Conservation (phyloP, 192 early-diverging fungal species). For the Linnemannia schmuckeri region DNA sequence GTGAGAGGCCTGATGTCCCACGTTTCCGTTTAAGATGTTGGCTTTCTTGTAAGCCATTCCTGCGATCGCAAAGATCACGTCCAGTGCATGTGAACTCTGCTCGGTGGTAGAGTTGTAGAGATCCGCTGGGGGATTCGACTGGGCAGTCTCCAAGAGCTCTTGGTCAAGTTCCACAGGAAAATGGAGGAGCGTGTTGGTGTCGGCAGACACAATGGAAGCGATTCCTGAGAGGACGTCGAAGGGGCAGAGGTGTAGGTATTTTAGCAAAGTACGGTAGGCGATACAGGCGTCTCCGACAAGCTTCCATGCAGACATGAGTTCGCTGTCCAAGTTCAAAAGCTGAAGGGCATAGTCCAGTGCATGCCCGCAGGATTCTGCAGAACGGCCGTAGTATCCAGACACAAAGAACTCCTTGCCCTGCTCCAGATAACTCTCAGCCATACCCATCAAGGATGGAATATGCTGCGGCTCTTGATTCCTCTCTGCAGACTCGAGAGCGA, state of each 20-base stretch:
- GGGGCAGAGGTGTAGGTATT: slow-evolving; percentile 58
- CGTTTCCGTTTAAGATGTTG: slow-evolving; percentile 58
- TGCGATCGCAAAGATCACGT: slow-evolving; percentile 62
- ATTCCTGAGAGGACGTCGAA: slow-evolving; percentile 35
- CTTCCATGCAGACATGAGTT: slow-evolving; percentile 71
- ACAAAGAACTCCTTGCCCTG: slow-evolving; percentile 65
- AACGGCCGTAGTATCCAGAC: slow-evolving; percentile 76
- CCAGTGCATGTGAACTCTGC: slow-evolving; percentile 43
- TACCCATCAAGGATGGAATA: slow-evolving; percentile 64
- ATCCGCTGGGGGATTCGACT: not conserved
- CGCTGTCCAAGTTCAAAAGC: slow-evolving; percentile 27
- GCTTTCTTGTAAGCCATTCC: slow-evolving; percentile 66
- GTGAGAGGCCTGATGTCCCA: slow-evolving; percentile 48
- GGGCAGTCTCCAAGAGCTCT: not conserved
- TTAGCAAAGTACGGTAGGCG: slow-evolving; percentile 60
- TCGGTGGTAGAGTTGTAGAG: slow-evolving; percentile 48
- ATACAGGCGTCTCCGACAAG: slow-evolving; percentile 70
- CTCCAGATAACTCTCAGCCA: slow-evolving; percentile 64
- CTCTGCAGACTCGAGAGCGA: slow-evolving; percentile 51
- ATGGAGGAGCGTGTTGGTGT: slow-evolving; percentile 57
- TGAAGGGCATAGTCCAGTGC: slow-evolving; percentile 56
- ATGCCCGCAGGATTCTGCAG: slow-evolving; percentile 64
- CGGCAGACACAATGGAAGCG: slow-evolving; percentile 15
- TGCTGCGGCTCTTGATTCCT: slow-evolving; percentile 53
- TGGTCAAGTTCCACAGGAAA: slow-evolving; percentile 53